phyloP scores from a whole-genome alignment of 805 yeast genomes.

The Metschnikowia proteae region DNA sequence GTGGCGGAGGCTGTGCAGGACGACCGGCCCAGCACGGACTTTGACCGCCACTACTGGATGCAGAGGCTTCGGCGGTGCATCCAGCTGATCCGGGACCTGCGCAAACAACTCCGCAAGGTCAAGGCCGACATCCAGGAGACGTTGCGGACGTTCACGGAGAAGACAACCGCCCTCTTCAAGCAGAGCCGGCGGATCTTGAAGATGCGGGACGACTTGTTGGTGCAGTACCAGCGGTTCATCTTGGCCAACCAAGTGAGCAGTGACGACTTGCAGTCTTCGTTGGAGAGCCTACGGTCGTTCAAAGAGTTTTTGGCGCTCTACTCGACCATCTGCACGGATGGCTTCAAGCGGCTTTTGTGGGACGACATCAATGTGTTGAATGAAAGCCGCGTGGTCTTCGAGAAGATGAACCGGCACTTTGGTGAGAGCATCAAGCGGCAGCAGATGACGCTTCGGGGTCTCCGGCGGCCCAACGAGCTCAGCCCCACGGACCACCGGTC shows the following conservation, averaged over 20 bases:
- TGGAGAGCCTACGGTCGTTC: slow-evolving; percentile 3
- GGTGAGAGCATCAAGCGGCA: slow-evolving; percentile 3
- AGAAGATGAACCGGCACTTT: neutral
- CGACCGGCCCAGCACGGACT: neutral
- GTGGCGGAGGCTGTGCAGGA: slow-evolving; percentile 1
- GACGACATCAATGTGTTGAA: slow-evolving; percentile 5
- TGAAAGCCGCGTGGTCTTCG: slow-evolving; percentile 1
- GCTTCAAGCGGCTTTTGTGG: slow-evolving; percentile 3
- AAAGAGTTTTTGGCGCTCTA: slow-evolving; percentile 4
- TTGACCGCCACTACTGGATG: neutral
- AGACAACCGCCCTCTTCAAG: neutral
- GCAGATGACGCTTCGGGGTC: slow-evolving; percentile 3
- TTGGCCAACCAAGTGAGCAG: slow-evolving; percentile 3
- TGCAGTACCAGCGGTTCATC: slow-evolving; percentile 1
- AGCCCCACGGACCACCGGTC: neutral
- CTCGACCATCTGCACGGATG: slow-evolving; percentile 5
- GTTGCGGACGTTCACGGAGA: neutral
- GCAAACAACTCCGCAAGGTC: neutral
- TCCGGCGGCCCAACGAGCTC: neutral
- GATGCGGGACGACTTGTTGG: slow-evolving; percentile 1
- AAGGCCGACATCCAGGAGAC: slow-evolving; percentile 1
- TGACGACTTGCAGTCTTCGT: neutral
- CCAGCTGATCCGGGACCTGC: slow-evolving; percentile 1
- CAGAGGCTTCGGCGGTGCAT: neutral
- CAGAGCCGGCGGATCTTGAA: slow-evolving; percentile 2